These are phyloP conservation scores for Globisporangium uncinulatum DNA, from an alignment of 352 stramenopile genomes.

Conservation along the genomic window DNA sequence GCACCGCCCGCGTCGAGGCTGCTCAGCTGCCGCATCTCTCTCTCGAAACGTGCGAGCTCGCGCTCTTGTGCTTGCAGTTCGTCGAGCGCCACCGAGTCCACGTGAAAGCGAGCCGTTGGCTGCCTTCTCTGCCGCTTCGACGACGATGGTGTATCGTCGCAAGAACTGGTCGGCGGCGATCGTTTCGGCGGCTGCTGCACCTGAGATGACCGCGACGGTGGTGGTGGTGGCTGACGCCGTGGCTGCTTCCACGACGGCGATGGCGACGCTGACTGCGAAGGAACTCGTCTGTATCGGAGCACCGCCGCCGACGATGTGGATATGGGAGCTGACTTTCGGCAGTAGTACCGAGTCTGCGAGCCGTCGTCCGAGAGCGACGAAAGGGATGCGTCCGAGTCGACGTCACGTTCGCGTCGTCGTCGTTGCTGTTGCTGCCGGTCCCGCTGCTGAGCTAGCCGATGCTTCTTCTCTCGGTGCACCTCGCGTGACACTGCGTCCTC, in stretches of 20 bases:
- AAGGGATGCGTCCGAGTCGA: not conserved
- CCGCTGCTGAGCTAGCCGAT: no score
- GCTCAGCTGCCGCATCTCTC: conserved; percentile 18
- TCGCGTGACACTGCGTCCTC: not conserved
- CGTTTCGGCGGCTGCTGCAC: not conserved
- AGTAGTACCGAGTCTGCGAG: conserved; percentile 1
- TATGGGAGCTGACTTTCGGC: conserved; percentile 4
- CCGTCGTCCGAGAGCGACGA: conserved; percentile 1
- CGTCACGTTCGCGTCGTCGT: not conserved
- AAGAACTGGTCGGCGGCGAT: not conserved
- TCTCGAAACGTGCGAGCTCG: conserved; percentile 29
- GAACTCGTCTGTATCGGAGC: not conserved
- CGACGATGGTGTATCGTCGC: not conserved
- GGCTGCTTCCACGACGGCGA: no score
- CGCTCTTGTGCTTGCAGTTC: conserved; percentile 35
- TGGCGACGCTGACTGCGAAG: not conserved
- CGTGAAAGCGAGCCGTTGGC: conserved; percentile 2
- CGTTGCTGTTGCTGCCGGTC: no score
- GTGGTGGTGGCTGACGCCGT: not conserved
- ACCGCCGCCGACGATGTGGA: not conserved
- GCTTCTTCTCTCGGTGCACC: no score
- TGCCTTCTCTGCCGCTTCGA: conserved; percentile 1
- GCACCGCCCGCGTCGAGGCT: not conserved
- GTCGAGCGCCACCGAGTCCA: conserved; percentile 20
- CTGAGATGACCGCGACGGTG: not conserved